Conservation (phyloP, 805 yeast genomes). For the Sungouiozyma ichnusensis region DNA sequence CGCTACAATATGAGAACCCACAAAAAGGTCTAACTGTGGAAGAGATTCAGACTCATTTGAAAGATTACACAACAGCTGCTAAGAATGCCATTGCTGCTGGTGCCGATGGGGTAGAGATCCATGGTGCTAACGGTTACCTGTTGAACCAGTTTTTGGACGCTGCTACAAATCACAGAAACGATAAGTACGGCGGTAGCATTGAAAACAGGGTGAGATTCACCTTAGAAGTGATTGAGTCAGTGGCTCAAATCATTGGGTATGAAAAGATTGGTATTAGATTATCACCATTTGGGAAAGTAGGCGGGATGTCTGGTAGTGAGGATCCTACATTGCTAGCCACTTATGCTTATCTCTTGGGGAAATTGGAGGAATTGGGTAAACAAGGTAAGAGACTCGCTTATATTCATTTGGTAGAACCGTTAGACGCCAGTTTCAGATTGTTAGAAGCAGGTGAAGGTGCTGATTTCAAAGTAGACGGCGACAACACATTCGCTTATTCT, state of each 20-base stretch:
- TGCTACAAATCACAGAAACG: constrained; percentile 36
- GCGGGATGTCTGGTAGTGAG: constrained; percentile 28
- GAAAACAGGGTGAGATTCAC: constrained; percentile 37
- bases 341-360: constrained; percentile 10
- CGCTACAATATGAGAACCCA: constrained; percentile 23
- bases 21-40: constrained; percentile 20
- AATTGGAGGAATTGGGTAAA: constrained; percentile 15
- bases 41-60: constrained; percentile 32
- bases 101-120: constrained; percentile 55
- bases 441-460: constrained; percentile 17
- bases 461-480: constrained; percentile 12
- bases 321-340: constrained; percentile 27
- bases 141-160: constrained; percentile 44
- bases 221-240: constrained; percentile 39
- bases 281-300: constrained; percentile 34
- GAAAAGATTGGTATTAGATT: constrained; percentile 37
- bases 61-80: constrained; percentile 37
- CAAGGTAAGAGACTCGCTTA: constrained; percentile 30
- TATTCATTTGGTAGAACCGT: constrained; percentile 37
- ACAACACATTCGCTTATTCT: constrained; percentile 29
- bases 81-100: constrained; percentile 25
- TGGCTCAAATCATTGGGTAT: constrained; percentile 42
- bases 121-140: constrained; percentile 58
- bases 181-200: constrained; percentile 43
- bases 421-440: constrained; percentile 13